These are phyloP conservation scores for Russula emetica DNA, from an alignment of 768 basidiomycete genomes.

Conservation along the genomic window DNA sequence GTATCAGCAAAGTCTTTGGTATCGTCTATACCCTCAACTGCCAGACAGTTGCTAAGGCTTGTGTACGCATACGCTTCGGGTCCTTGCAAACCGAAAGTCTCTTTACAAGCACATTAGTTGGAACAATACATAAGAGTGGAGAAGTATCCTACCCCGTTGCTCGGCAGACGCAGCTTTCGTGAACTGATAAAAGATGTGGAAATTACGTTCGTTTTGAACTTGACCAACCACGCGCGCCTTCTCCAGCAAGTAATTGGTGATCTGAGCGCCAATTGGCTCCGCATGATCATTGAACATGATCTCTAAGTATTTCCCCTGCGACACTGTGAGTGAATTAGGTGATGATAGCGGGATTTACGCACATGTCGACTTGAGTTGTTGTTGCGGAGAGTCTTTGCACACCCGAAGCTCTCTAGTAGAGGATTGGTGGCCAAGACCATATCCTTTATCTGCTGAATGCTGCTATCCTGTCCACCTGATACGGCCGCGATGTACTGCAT, in stretches of 20 bases:
- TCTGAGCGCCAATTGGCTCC: slow-evolving; percentile 95
- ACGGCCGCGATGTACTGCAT: slow-evolving; percentile 99
- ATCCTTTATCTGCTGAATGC: slow-evolving; percentile 97
- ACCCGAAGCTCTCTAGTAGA: slow-evolving; percentile 94
- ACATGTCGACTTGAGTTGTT: slow-evolving; percentile 99
- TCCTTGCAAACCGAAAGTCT: slow-evolving; percentile 91
- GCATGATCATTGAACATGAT: slow-evolving; percentile 97
- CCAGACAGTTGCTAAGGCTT: slow-evolving; percentile 84
- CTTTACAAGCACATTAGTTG: slow-evolving; percentile 40
- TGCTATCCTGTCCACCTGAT: slow-evolving; percentile 79
- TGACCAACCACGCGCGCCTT: slow-evolving; percentile 97
- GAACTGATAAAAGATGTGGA: slow-evolving; percentile 99
- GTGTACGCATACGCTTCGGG: slow-evolving; percentile 96
- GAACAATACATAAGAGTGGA: neutral
- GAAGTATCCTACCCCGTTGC: slow-evolving; percentile 64
- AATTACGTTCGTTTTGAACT: slow-evolving; percentile 92
- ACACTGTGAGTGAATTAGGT: slow-evolving; percentile 28
- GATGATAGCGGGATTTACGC: slow-evolving; percentile 35
- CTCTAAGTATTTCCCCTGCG: slow-evolving; percentile 95
- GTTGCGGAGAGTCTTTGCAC: slow-evolving; percentile 97
- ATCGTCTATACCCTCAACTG: slow-evolving; percentile 90
- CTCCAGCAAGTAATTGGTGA: slow-evolving; percentile 96
- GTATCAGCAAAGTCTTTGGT: slow-evolving; percentile 83
- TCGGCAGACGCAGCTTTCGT: slow-evolving; percentile 90
- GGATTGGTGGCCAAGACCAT: slow-evolving; percentile 99